These are phyloP conservation scores for Xylaria sp. DNA, from an alignment of 2,329 filamentous ascomycete species.

Conservation along the genomic window DNA sequence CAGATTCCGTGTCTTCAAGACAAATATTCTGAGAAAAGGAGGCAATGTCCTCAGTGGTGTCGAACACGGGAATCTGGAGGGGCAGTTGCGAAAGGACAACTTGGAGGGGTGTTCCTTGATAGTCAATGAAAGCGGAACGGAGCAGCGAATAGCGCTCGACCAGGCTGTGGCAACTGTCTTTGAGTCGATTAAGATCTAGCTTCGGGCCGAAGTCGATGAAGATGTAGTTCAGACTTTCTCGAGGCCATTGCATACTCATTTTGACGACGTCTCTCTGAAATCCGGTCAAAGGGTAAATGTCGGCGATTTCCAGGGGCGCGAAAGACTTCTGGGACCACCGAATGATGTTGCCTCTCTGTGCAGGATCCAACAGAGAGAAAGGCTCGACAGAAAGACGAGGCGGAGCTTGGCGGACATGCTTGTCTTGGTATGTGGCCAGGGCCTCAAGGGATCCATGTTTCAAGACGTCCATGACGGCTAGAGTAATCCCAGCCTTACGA, in stretches of 20 bases:
- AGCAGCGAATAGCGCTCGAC: slow-evolving; percentile 9
- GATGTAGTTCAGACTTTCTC: slow-evolving; percentile 3
- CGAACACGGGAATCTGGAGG: not conserved
- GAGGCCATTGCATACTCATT: slow-evolving; percentile 1
- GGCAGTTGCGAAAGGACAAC: not conserved
- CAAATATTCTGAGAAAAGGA: not conserved
- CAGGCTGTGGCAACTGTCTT: not conserved
- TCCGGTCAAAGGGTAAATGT: slow-evolving; percentile 1
- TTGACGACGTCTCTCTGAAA: slow-evolving; percentile 6
- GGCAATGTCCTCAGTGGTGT: not conserved
- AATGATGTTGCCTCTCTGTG: not conserved
- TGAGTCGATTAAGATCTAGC: not conserved
- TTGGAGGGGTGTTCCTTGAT: not conserved
- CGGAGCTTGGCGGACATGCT: not conserved
- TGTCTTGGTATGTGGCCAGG: slow-evolving; percentile 5
- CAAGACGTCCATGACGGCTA: slow-evolving; percentile 3
- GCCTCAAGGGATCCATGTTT: slow-evolving; percentile 4
- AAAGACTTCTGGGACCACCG: not conserved
- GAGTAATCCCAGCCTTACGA: not conserved
- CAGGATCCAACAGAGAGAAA: slow-evolving; percentile 5
- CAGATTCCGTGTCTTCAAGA: slow-evolving; percentile 1
- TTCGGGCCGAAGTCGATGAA: slow-evolving; percentile 1
- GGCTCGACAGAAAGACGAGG: not conserved
- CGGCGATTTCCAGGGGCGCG: not conserved
- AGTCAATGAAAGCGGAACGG: slow-evolving; percentile 3